Conservation (phyloP, 768 basidiomycete species). For the Chalciporus piperatus region DNA sequence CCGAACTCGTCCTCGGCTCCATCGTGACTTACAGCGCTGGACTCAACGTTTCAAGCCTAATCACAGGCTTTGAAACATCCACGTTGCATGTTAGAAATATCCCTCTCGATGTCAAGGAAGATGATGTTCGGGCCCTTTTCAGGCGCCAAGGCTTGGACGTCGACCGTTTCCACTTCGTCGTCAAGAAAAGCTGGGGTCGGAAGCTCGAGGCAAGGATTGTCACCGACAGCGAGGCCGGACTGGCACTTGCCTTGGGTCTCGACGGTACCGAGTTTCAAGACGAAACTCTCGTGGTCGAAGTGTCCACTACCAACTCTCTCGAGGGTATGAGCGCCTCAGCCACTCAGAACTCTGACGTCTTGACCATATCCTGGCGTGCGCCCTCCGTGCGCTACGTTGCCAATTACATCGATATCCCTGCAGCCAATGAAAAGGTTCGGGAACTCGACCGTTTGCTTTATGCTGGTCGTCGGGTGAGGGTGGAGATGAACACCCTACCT, state of each 20-base stretch:
- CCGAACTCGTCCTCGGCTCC: slow-evolving; percentile 43
- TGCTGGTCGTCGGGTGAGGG: slow-evolving; percentile 45
- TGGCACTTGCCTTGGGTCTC: slow-evolving; percentile 40
- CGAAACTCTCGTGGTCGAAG: slow-evolving; percentile 40
- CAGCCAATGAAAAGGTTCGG: slow-evolving; percentile 30
- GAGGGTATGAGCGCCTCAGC: slow-evolving; percentile 42
- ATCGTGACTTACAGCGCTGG: slow-evolving; percentile 52
- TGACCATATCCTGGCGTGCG: slow-evolving; percentile 51
- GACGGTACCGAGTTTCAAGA: slow-evolving; percentile 50
- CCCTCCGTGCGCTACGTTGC: slow-evolving; percentile 49
- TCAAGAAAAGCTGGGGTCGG: slow-evolving; percentile 27
- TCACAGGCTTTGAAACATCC: slow-evolving; percentile 53
- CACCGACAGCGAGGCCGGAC: slow-evolving; percentile 40
- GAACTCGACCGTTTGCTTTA: slow-evolving; percentile 36
- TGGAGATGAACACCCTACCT: slow-evolving; percentile 42
- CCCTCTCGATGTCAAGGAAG: slow-evolving; percentile 36
- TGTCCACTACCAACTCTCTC: slow-evolving; percentile 36
- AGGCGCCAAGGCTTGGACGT: slow-evolving; percentile 40
- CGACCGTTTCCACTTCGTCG: slow-evolving; percentile 32
- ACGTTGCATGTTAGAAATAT: slow-evolving; percentile 46
- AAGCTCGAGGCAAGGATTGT: slow-evolving; percentile 43
- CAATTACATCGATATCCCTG: slow-evolving; percentile 33
- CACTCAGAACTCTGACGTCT: slow-evolving; percentile 33
- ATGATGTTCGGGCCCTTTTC: slow-evolving; percentile 45
- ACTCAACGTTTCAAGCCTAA: slow-evolving; percentile 39